phyloP scores from a whole-genome alignment of 768 basidiomycete genomes.

The Dioszegia crocea region DNA sequence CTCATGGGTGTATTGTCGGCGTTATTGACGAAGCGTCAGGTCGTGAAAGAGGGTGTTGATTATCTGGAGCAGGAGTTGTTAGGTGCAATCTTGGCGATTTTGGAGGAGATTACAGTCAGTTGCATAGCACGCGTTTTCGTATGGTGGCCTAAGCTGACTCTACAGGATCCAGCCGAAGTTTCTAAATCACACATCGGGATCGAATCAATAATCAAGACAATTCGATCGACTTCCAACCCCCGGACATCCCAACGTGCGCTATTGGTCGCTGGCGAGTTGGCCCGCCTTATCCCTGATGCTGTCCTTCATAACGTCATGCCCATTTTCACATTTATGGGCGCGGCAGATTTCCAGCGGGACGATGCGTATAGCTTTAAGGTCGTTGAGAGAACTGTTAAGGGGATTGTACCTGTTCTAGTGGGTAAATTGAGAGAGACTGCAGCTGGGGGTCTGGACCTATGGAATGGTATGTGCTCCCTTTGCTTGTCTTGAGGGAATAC shows the following conservation, averaged over 20 bases:
- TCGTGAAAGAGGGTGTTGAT: conserved; percentile 60
- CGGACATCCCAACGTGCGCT: conserved; percentile 92
- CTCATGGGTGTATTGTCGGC: conserved; percentile 69
- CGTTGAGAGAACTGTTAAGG: conserved; percentile 92
- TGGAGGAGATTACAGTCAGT: conserved; percentile 32
- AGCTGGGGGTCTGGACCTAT: conserved; percentile 59
- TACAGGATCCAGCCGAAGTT: conserved; percentile 48
- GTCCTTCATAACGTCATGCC: conserved; percentile 95
- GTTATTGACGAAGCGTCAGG: conserved; percentile 57
- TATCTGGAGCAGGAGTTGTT: conserved; percentile 81
- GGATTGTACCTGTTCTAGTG: conserved; percentile 89
- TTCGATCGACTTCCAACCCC: conserved; percentile 74
- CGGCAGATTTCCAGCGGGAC: conserved; percentile 94
- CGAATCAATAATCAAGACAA: conserved; percentile 80
- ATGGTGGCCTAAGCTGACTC: background rate
- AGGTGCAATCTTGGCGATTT: conserved; percentile 58
- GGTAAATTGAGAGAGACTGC: conserved; percentile 66
- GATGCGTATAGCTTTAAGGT: conserved; percentile 93
- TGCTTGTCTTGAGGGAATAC: background rate
- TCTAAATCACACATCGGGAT: conserved; percentile 57
- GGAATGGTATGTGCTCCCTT: conserved; percentile 52
- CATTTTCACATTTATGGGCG: conserved; percentile 98
- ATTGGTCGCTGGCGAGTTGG: conserved; percentile 76
- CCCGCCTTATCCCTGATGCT: conserved; percentile 78
- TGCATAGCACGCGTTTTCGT: background rate